These are phyloP conservation scores for Tetrapisispora taiwanensis DNA, from an alignment of 805 yeast species.

Conservation along the genomic window DNA sequence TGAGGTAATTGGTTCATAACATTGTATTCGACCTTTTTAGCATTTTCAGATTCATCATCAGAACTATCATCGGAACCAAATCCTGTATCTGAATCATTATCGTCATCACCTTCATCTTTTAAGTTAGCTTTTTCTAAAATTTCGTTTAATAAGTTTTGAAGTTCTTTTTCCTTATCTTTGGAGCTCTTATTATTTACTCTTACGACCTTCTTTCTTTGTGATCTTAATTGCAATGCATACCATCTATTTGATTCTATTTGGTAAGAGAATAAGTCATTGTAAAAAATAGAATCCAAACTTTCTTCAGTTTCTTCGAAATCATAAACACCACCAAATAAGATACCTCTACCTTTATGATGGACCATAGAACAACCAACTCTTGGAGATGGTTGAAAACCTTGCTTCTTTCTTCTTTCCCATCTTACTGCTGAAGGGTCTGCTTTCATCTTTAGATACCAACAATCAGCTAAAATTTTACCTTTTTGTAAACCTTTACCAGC, in stretches of 20 bases:
- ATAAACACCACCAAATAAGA: conserved; percentile 90
- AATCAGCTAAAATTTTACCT: conserved; percentile 80
- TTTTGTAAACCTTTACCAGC: conserved; percentile 81
- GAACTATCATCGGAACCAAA: conserved; percentile 31
- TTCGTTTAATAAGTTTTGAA: conserved; percentile 70
- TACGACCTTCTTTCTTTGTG: conserved; percentile 33
- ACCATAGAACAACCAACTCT: conserved; percentile 93
- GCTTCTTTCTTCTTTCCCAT: conserved; percentile 85
- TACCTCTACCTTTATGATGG: conserved; percentile 74
- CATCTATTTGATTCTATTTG: conserved; percentile 83
- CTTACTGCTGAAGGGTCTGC: conserved; percentile 59
- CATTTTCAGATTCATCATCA: conserved; percentile 21
- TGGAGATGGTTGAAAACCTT: conserved; percentile 84
- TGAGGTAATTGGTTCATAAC: conserved; percentile 65
- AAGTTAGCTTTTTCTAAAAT: conserved; percentile 66
- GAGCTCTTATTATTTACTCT: conserved; percentile 35
- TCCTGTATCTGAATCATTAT: conserved; percentile 21
- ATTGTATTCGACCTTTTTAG: conserved; percentile 41
- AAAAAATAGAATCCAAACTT: conserved; percentile 73
- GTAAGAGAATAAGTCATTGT: conserved; percentile 69
- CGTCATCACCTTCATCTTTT: conserved; percentile 43
- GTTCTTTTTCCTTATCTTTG: conserved; percentile 58
- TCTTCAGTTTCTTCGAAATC: conserved; percentile 95
- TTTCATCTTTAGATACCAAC: conserved; percentile 84
- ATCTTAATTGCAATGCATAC: conserved; percentile 44